These are phyloP conservation scores for Rugonectria rugulosa DNA, from an alignment of 2,329 filamentous ascomycete species.

Conservation along the genomic window DNA sequence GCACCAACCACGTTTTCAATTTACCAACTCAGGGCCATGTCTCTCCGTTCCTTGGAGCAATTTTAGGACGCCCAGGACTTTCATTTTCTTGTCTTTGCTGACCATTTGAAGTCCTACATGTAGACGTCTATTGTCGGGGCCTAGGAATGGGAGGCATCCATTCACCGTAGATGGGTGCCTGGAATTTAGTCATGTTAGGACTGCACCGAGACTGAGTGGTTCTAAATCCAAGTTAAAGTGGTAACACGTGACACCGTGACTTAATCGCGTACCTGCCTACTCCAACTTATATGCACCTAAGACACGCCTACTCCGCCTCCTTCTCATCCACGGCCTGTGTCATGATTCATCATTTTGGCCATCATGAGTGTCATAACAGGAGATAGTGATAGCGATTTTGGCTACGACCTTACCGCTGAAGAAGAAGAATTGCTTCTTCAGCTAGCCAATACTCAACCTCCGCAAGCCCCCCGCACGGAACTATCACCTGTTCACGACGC, in stretches of 20 bases:
- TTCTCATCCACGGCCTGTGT: conserved; percentile 12
- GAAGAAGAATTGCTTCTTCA: conserved; percentile 53
- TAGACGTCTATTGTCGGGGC: not conserved
- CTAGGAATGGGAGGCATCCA: too few relatives aligned
- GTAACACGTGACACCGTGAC: conserved; percentile 38
- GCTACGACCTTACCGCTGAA: conserved; percentile 55
- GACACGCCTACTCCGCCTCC: conserved; percentile 13
- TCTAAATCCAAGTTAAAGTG: not conserved
- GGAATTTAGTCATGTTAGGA: not conserved
- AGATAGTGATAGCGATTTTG: conserved; percentile 54
- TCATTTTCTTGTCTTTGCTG: not conserved
- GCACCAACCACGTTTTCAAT: not conserved
- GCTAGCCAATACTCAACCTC: conserved; percentile 34
- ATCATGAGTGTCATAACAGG: conserved; percentile 25
- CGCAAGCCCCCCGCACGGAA: conserved; percentile 18
- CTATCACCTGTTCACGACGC: conserved; percentile 18
- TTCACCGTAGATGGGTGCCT: conserved; percentile 14
- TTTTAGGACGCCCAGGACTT: too few relatives aligned
- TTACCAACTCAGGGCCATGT: not conserved
- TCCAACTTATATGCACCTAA: too few relatives aligned
- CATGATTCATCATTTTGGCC: conserved; percentile 34
- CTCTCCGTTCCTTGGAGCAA: not conserved
- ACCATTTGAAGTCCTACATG: not conserved
- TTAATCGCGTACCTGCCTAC: conserved; percentile 30
- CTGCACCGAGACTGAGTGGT: too few relatives aligned